Percentiles rank a stretch among this genome's conserved stretches.
These are phyloP conservation scores for Nitzschia palea DNA, from an alignment of 108 stramenopile genomes.

Conservation along the genomic window DNA sequence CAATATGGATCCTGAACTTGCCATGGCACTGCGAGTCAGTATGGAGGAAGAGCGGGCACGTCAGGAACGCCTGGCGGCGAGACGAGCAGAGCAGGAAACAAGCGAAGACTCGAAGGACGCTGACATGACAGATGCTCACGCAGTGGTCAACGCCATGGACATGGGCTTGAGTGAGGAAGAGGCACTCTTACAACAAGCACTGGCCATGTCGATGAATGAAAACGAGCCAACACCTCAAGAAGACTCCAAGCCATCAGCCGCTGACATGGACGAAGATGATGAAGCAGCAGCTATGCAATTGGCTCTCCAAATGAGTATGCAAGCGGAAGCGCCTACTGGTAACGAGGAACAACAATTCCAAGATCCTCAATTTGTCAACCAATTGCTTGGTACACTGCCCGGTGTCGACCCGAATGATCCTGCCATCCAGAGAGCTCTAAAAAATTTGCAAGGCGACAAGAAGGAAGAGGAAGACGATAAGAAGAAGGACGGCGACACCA, in stretches of 20 bases:
- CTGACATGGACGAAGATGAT: conserved; percentile 57
- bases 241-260: conserved; percentile 32
- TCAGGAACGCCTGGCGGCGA: conserved; percentile 63
- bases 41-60: conserved; percentile 98
- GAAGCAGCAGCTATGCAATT: conserved; percentile 90
- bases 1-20: conserved; percentile 97
- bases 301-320: conserved; percentile 91
- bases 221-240: conserved; percentile 37
- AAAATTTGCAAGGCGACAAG: conserved; percentile 56
- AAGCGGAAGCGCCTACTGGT: conserved; percentile 32
- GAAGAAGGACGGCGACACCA: conserved; percentile 20
- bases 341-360: conserved; percentile 53
- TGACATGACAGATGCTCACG: conserved; percentile 33
- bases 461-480: conserved; percentile 47
- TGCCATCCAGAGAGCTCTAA: conserved; percentile 81
- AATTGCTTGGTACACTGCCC: conserved; percentile 80
- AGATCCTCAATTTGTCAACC: conserved; percentile 62
- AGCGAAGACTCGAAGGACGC: conserved; percentile 31
- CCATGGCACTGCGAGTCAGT: conserved; percentile 96
- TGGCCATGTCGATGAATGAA: conserved; percentile 97
- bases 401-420: conserved; percentile 94
- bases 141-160: conserved; percentile 21
- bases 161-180: conserved; percentile 75
- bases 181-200: conserved; percentile 91
- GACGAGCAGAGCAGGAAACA: conserved; percentile 17